Base-by-base conservation (phyloP, 352 stramenopile species). In the Elongisporangium undulatum region DNA sequence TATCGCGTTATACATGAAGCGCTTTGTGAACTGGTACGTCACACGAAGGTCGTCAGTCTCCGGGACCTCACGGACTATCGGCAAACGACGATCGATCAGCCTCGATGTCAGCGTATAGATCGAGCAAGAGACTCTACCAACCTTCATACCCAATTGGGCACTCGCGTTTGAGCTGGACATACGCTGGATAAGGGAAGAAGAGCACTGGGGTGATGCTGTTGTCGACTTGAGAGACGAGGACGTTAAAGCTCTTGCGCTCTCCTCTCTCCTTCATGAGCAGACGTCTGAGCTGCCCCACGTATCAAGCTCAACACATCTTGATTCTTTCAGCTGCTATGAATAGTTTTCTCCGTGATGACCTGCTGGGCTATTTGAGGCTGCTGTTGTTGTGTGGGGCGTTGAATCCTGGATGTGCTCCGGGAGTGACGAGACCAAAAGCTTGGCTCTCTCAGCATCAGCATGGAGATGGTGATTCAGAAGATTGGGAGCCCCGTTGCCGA, bases 1-100 rank as follows among this genome's bases (percentile, higher is more conserved):
- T 55, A 92, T 85, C 4, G 80, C 83, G 41, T 90, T 90, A 62
- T 90, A 92, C 72, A 90, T 82, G 66, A 85, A 92, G 1, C 83
- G 72, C 56, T 86, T 87, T 7, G 77, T 85, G n/a, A 72, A 77
- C 7, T 74, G 63, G n/a, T 87, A 89, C 1, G 66, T 69, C 16
- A 90, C 63, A 6, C 71, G 69, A 23, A 81, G 13, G 34, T 64
- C 61, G 19, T 63, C 66, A 16, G 58, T 51, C 5, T 17, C 53
- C 17, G 55, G 53, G 4, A 82, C 41, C 49, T 78, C 60, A 5
- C 55, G 73, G 19, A 87, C 75, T 86, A 48, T 48, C 22, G n/a
- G 24, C 24, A 61, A 12, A 51, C 0, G 34, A 57, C 1, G 7
- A 59, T 45, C 34, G 8, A 41, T 41, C 4, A 13, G 5, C 13